A percentile compares a stretch with the other conserved stretches of the same genome.
These are phyloP conservation scores for Haplosporangium sp. DNA, from an alignment of 371 early-diverging fungal species.

Conservation along the genomic window DNA sequence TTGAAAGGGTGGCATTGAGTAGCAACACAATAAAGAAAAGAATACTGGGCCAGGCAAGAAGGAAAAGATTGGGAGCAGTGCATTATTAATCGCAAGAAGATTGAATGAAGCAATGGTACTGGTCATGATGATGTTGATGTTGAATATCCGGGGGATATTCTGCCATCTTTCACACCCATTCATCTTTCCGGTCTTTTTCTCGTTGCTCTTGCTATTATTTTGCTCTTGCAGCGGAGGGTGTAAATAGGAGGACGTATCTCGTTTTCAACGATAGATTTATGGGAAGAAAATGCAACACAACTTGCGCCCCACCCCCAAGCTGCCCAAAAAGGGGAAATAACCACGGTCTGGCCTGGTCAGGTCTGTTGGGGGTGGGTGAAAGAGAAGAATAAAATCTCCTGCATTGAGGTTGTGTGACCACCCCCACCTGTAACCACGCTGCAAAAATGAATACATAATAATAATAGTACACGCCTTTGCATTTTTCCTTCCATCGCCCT, in stretches of 20 bases:
- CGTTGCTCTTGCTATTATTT: not conserved
- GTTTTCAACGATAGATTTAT: slow-evolving; percentile 22
- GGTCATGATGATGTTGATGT: no score
- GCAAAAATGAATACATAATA: no score
- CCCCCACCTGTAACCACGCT: no score
- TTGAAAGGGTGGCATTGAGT: slow-evolving; percentile 16
- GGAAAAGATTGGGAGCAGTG: not conserved
- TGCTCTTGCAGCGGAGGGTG: not conserved
- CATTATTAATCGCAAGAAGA: no score
- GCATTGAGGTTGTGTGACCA: no score
- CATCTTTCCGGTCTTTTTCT: slow-evolving; percentile 1
- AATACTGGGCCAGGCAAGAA: not conserved
- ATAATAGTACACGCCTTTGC: no score
- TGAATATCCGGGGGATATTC: not conserved
- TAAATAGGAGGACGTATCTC: not conserved
- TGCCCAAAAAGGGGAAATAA: slow-evolving; percentile 1
- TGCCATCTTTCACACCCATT: slow-evolving; percentile 2
- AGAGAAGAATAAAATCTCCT: no score
- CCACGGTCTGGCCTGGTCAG: no score
- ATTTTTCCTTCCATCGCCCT: no score
- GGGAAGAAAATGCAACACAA: slow-evolving; percentile 26
- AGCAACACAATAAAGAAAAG: not conserved
- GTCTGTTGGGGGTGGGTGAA: no score
- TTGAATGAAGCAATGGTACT: no score
- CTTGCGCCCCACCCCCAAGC: not conserved